Conservation (phyloP, 1,139 yeast species). For the Blastobotrys arbuscula region DNA sequence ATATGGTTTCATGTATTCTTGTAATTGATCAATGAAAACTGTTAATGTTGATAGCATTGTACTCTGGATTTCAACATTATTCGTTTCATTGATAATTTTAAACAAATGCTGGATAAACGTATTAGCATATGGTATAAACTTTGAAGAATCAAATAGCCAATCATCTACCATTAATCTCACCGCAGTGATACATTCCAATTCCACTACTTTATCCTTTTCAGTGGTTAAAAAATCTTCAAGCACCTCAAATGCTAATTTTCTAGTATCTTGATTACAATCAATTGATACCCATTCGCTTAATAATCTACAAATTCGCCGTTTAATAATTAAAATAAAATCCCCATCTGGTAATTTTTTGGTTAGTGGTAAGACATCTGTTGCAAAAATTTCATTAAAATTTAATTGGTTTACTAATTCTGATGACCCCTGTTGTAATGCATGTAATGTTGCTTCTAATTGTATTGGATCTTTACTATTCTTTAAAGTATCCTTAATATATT, state of each 20-base stretch:
- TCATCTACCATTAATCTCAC: constrained; percentile 68
- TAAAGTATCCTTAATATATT: not conserved
- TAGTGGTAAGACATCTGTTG: constrained; percentile 54
- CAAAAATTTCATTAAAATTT: constrained; percentile 56
- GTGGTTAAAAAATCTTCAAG: constrained; percentile 44
- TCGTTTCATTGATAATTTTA: constrained; percentile 44
- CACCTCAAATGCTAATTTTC: constrained; percentile 56
- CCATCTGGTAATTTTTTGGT: not conserved
- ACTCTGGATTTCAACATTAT: constrained; percentile 67
- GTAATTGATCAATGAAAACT: constrained; percentile 54
- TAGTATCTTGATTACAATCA: constrained; percentile 53
- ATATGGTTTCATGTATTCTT: constrained; percentile 26
- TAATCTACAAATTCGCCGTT: constrained; percentile 70
- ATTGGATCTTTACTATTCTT: not conserved
- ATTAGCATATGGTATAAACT: constrained; percentile 60
- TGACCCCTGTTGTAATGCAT: constrained; percentile 76
- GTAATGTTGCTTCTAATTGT: constrained; percentile 40
- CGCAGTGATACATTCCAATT: constrained; percentile 68
- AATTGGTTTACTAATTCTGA: constrained; percentile 57
- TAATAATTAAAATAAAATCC: constrained; percentile 45
- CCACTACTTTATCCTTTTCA: constrained; percentile 62
- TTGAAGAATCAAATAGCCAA: constrained; percentile 72
- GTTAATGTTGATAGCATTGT: constrained; percentile 64
- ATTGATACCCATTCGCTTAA: constrained; percentile 77
- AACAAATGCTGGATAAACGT: constrained; percentile 45